These are phyloP conservation scores for Petunia secreta DNA, from an alignment of 257 asterid genomes.

Conservation along the genomic window DNA sequence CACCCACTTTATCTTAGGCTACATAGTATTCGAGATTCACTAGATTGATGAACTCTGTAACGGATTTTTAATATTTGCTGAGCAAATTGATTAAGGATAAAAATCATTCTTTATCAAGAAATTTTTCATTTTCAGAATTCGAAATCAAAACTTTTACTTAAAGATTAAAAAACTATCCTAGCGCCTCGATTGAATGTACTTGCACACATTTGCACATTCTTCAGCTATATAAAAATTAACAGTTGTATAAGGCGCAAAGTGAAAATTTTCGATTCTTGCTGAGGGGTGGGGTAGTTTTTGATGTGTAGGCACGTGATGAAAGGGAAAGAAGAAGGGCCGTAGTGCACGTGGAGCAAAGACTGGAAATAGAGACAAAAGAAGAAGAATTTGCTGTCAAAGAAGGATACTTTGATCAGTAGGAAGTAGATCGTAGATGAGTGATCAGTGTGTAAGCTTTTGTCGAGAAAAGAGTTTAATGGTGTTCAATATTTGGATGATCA, in stretches of 20 bases:
- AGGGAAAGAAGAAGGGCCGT: background rate
- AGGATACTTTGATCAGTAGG: background rate
- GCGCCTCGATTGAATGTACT: too few relatives aligned
- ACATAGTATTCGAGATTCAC: background rate
- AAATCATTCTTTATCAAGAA: too few relatives aligned
- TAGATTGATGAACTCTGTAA: background rate
- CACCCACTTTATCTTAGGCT: background rate
- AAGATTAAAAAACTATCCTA: too few relatives aligned
- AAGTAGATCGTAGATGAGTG: background rate
- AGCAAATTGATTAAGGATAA: too few relatives aligned
- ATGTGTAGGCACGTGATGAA: constrained; percentile 16
- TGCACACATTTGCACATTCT: too few relatives aligned
- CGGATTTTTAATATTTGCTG: too few relatives aligned
- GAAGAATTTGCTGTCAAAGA: constrained; percentile 31
- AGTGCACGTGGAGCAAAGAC: constrained; percentile 44
- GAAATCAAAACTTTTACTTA: too few relatives aligned
- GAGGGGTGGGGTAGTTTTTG: too few relatives aligned
- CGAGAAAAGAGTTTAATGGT: background rate
- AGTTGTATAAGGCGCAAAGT: too few relatives aligned
- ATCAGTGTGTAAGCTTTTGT: constrained; percentile 28
- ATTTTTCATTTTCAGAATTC: too few relatives aligned
- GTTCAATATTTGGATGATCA: background rate
- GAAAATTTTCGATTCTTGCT: too few relatives aligned
- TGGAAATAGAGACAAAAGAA: constrained; percentile 30
- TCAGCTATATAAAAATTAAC: too few relatives aligned